Evolutionary conservation across 164 flowering plant genomes (phyloP), one percentile per base, ranked within the genome.

Genomic region (Kalanchoe fedtschenkoi): DNA sequence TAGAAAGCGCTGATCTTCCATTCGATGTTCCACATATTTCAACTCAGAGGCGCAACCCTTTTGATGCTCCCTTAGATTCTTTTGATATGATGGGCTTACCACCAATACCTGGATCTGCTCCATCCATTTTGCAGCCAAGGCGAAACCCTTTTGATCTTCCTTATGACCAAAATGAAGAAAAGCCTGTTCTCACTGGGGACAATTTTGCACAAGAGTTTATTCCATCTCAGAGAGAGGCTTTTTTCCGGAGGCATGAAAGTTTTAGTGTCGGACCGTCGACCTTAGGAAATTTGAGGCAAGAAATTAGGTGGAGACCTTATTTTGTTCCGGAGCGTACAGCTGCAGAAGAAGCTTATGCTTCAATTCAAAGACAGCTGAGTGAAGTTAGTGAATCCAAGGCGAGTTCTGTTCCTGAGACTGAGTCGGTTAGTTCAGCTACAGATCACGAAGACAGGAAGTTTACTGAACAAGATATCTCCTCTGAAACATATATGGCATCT

Each of bases 101-200:
- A 11, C 82, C 91, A 15, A 81, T 87, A 60, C 97, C 97, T 34
- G 96, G 92, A 7, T 90, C 98, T 62, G 97, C 97, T 64, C 97
- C 95, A 0, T 85, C 99, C 6, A 65, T 77, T 65, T 28, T 85
- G 77, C 44, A 72, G 61, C 84, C 78, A 5, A 77, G 95, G 63
- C 59, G 76, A 62, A 90, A 93, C 47, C 99, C 99, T 47, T 93
- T 93, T 70, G 96, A 86, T 73, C 73, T 86, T 70, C 97, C 96
- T 59, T 85, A 80, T 67, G 97, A 88, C 33, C 72, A 85, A 24
- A 74, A 66, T 67, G 90, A 82, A 67, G 96, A 89, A 73, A 83
- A 79, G 67, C 85, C 87, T 55, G 76, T 80, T 73, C 82, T 83
- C 44, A 73, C 68, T 44, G 83, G 77, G 21, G 96, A 85, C 34